Percentiles rank a stretch among this genome's conserved stretches.
Evolutionary conservation across 176 grass and related monocot genomes (phyloP).

Genomic region (Chloris gayana): DNA sequence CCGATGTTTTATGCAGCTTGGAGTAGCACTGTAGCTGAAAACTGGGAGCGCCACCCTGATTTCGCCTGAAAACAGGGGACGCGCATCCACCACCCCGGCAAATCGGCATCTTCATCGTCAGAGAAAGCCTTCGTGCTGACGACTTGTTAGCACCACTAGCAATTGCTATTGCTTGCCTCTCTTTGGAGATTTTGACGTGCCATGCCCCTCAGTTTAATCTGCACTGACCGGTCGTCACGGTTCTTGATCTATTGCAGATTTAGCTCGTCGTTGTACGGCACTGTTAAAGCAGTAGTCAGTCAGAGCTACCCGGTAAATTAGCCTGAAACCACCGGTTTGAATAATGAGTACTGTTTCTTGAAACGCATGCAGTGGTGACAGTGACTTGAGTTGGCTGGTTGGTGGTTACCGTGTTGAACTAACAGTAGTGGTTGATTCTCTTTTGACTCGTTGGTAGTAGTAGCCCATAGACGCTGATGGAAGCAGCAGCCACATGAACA

Average conservation of each 20-base stretch:
- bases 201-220: too few species aligned
- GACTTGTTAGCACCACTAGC: background rate
- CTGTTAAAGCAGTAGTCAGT: too few species aligned
- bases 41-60: conserved; percentile 11
- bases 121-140: background rate
- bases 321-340: too few species aligned
- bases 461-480: background rate
- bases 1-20: background rate
- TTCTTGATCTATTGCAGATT: too few species aligned
- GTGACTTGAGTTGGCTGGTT: too few species aligned
- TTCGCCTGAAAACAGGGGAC: background rate
- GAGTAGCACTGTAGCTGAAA: background rate
- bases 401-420: too few species aligned
- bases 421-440: background rate
- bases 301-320: too few species aligned
- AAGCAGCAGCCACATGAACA: background rate
- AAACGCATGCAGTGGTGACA: too few species aligned
- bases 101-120: background rate
- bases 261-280: too few species aligned
- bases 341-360: too few species aligned
- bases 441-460: background rate
- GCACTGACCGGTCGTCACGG: too few species aligned
- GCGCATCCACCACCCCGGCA: background rate
- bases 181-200: too few species aligned
- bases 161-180: background rate